These are phyloP conservation scores for Sporothrix schenckii DNA, from an alignment of 2,329 filamentous ascomycete genomes.

Conservation along the genomic window DNA sequence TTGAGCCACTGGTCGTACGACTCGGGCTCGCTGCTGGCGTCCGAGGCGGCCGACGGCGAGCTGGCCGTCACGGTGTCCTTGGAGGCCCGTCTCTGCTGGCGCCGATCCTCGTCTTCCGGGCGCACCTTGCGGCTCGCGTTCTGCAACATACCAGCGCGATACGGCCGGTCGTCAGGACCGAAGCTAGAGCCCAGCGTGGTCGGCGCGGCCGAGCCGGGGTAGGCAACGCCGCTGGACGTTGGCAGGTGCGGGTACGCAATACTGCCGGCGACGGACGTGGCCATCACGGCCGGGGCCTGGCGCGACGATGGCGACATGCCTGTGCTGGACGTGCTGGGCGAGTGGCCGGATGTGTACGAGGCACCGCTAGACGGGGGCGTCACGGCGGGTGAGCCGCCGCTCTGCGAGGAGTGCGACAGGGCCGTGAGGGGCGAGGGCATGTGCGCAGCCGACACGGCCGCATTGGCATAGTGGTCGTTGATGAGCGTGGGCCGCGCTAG, in stretches of 20 bases:
- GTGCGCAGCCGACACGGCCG: slow-evolving; percentile 53
- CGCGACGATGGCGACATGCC: slow-evolving; percentile 69
- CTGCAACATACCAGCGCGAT: slow-evolving; percentile 69
- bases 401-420: slow-evolving; percentile 56
- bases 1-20: slow-evolving; percentile 67
- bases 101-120: slow-evolving; percentile 37
- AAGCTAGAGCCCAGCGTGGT: slow-evolving; percentile 72
- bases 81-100: slow-evolving; percentile 48
- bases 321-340: slow-evolving; percentile 70
- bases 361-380: slow-evolving; percentile 75
- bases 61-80: slow-evolving; percentile 52
- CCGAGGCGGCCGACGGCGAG: slow-evolving; percentile 61
- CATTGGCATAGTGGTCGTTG: slow-evolving; percentile 42
- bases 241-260: slow-evolving; percentile 75
- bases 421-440: slow-evolving; percentile 64
- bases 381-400: slow-evolving; percentile 69
- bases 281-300: slow-evolving; percentile 45
- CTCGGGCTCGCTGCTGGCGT: slow-evolving; percentile 59
- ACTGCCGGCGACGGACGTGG: slow-evolving; percentile 57
- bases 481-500: slow-evolving; percentile 39
- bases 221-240: slow-evolving; percentile 62
- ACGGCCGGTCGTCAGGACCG: slow-evolving; percentile 64
- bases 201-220: slow-evolving; percentile 67
- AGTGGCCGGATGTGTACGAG: slow-evolving; percentile 78
- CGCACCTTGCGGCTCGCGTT: slow-evolving; percentile 53